Evolutionary conservation across 2,329 filamentous ascomycete species (phyloP), one percentile per base, ranked within the genome.

Genomic region (Trichoderma aggressivum): DNA sequence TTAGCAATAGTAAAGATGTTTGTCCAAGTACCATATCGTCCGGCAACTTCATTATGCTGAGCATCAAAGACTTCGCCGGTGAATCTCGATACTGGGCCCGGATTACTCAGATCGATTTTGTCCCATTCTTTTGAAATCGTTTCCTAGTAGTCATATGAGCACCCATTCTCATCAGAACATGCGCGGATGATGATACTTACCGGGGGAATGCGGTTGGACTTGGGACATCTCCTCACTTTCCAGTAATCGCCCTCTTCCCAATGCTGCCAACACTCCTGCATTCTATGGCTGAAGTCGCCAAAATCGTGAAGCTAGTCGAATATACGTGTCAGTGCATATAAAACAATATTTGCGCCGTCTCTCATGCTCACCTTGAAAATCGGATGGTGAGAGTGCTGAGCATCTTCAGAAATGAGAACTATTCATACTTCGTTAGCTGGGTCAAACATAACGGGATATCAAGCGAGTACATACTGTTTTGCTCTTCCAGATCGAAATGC

Each of bases 401-500:
- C 16, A 59, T 67, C 65, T n/a, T 72, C 64, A 2, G 73, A 73
- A 2, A 71, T 39, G 14, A 78, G 76, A 60, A 78, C 77, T 79
- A 16, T 53, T n/a, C 10, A 14, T 11, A 34, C 3, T 34, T 30
- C 12, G 68, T 71, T 74, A 66, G 75, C 50, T 14, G 30, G 24
- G 28, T 34, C 18, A 32, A 12, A 47, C 28, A 11, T n/a, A 11
- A 6, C 28, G 8, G 5, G n/a, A 1, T 12, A 28, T 2, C 1
- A 30, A 2, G 7, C 26, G 24, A 30, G 3, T 12, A 71, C 74
- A 26, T 75, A 80, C 79, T 72, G 32, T 80, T 80, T 3, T 73
- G 55, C 53, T 76, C 74, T 60, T 80, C 79, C 5, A 80, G 59
- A 59, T 80, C 78, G 7, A 77, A 72, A 60, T 79, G 78, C 32